phyloP scores from a whole-genome alignment of 352 stramenopile species.

The Phytophthora cactorum region DNA sequence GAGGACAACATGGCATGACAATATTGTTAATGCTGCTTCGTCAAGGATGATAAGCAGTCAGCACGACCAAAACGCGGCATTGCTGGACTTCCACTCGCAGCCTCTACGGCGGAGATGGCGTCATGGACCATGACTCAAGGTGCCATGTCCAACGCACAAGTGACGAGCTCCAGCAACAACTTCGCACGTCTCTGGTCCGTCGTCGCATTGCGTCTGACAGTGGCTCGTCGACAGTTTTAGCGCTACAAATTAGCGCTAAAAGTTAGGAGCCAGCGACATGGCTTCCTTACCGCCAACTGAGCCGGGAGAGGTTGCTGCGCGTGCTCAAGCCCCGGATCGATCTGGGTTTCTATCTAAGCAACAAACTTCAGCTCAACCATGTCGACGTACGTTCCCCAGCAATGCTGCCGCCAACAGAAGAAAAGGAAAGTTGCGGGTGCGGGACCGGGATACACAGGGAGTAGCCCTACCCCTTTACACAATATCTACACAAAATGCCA shows the following conservation, averaged over 20 bases:
- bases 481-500: not conserved
- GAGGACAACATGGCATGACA: not conserved
- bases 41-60: not conserved
- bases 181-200: conserved; percentile 11
- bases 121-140: not conserved
- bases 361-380: too few relatives aligned
- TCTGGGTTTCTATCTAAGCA: not conserved
- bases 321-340: not conserved
- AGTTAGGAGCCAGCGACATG: conserved; percentile 16
- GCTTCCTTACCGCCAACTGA: conserved; percentile 21
- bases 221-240: conserved; percentile 5
- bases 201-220: conserved; percentile 11
- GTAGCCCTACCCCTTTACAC: conserved; percentile 8
- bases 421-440: not conserved
- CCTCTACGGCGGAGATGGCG: not conserved
- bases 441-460: conserved; percentile 9
- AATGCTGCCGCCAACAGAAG: too few relatives aligned
- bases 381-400: too few relatives aligned
- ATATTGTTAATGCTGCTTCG: not conserved
- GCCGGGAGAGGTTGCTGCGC: conserved; percentile 2
- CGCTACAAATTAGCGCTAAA: conserved; percentile 28
- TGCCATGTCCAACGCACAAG: conserved; percentile 7
- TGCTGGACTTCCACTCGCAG: not conserved
- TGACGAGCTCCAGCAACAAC: conserved; percentile 26
- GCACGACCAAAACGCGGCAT: not conserved